Base-by-base conservation (phyloP, 2,329 filamentous ascomycete species). In the Pestalotiopsis sp. region DNA sequence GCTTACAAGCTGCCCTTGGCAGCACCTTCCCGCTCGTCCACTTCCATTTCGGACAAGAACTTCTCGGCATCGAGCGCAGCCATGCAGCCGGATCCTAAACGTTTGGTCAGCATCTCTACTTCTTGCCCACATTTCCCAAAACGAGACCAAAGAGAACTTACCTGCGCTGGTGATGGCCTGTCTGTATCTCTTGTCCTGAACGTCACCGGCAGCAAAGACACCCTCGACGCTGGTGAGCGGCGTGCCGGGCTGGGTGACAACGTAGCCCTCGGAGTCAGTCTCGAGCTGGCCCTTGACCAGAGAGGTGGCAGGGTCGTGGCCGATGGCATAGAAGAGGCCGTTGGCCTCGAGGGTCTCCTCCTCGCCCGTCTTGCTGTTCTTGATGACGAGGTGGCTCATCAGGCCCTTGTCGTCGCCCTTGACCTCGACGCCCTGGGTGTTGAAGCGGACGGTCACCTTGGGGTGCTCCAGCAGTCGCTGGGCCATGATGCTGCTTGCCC, bases 151-250 rank as follows among this genome's bases (percentile, higher is more conserved):
- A 36, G 31, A 36, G 12, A 73, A 88, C 91, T 79, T 85, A 94
- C 94, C 95, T 75, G 96, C 96, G 83, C 95, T 98, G 72, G 96
- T 99, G 74, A 99, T 97, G 61, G 96, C 96, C 85, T 99, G 96
- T 80, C 96, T 90, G 82, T 99, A 99, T 79, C 92, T 90, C 91
- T 98, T 99, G 81, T 99, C 97, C 85, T 99, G 96, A 11, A 99
- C 97, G 79, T 99, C 96, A 72, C 96, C 96, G 11, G 95, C 96
- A 49, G 96, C 96, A 79, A 98, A 99, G 23, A 99, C 94, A 80
- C 96, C 96, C 78, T 94, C 90, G 5, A 98, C 82, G 81, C 90
- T 97, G 62, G 96, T 99, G 77, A 92, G 87, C 69, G 94, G 94
- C 60, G 94, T 95, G 68, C 96, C 97, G 3, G 96, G 92, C 81